Evolutionary conservation across 176 grass and related monocot genomes (phyloP).

Genomic region (Oryza glumipatula): DNA sequence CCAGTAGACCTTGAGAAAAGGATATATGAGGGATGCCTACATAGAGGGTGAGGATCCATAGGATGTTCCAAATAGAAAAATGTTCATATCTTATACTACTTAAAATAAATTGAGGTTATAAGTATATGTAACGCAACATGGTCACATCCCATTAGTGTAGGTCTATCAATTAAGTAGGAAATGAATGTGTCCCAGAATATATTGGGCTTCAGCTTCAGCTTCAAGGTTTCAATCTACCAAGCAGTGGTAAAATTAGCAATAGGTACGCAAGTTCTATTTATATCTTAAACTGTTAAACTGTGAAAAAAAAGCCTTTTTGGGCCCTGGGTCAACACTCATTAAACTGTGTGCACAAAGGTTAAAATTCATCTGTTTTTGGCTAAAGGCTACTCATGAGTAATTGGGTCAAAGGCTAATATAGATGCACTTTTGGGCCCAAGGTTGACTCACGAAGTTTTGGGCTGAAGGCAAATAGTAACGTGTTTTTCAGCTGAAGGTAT

Average conservation of each 20-base stretch:
- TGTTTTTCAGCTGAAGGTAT: too few relatives aligned
- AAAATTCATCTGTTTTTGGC: too few relatives aligned
- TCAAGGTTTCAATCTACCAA: conserved; percentile 15
- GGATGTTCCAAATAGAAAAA: conserved; percentile 14
- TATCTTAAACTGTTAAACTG: conserved; percentile 12
- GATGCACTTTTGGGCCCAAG: too few relatives aligned
- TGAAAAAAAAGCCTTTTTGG: background rate
- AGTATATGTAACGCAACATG: background rate
- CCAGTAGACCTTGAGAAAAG: conserved; percentile 4
- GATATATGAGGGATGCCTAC: background rate
- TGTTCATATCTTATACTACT: background rate
- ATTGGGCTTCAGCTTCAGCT: background rate
- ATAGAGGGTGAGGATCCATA: background rate
- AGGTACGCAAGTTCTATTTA: background rate
- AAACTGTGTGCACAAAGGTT: too few relatives aligned
- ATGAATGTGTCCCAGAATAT: background rate
- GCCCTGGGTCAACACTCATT: too few relatives aligned
- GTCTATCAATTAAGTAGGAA: conserved; percentile 6
- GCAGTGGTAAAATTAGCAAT: background rate
- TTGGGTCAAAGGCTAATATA: too few relatives aligned
- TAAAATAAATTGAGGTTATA: background rate
- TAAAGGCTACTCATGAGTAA: too few relatives aligned
- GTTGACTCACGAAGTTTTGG: too few relatives aligned
- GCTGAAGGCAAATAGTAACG: too few relatives aligned
- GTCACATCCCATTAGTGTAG: background rate